phyloP scores from a whole-genome alignment of 495 filamentous ascomycete genomes.

The Penicillium crystallinum region DNA sequence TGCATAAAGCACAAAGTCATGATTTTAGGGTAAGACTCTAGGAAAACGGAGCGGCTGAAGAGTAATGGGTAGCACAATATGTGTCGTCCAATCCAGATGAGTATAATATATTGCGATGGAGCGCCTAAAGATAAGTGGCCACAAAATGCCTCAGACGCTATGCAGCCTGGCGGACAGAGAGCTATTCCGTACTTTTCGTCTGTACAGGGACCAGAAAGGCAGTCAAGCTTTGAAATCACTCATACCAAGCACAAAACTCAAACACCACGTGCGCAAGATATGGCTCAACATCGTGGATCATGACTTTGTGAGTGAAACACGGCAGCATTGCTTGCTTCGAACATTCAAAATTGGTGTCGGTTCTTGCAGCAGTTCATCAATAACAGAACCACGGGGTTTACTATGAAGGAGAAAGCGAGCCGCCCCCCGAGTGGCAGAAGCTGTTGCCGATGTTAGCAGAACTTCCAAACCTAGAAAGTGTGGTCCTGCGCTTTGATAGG shows the following conservation, averaged over 20 bases:
- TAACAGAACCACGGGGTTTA: background rate
- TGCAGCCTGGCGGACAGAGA: background rate
- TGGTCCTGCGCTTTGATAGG: constrained; percentile 15
- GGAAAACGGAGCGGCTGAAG: too few species aligned
- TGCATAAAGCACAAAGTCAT: too few species aligned
- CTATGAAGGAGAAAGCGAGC: background rate
- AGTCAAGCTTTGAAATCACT: background rate
- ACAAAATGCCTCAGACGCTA: background rate
- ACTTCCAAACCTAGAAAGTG: constrained; percentile 13
- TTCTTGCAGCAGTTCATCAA: background rate
- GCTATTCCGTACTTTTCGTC: background rate
- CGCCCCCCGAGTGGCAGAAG: background rate
- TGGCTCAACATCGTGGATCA: background rate
- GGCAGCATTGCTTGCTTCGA: background rate
- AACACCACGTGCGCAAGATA: background rate
- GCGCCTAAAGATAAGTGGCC: too few species aligned
- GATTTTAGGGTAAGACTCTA: too few species aligned
- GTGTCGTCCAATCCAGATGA: too few species aligned
- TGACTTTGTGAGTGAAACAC: background rate
- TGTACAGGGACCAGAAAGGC: background rate
- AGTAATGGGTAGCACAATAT: too few species aligned
- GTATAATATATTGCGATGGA: too few species aligned
- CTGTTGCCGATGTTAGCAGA: background rate
- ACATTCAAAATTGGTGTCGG: too few species aligned
- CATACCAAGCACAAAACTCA: background rate